Percentiles rank a stretch among this genome's conserved stretches.
These are phyloP conservation scores for Xenosphaeropsis pyriputrescens DNA, from an alignment of 2,329 filamentous ascomycete species.

Conservation along the genomic window DNA sequence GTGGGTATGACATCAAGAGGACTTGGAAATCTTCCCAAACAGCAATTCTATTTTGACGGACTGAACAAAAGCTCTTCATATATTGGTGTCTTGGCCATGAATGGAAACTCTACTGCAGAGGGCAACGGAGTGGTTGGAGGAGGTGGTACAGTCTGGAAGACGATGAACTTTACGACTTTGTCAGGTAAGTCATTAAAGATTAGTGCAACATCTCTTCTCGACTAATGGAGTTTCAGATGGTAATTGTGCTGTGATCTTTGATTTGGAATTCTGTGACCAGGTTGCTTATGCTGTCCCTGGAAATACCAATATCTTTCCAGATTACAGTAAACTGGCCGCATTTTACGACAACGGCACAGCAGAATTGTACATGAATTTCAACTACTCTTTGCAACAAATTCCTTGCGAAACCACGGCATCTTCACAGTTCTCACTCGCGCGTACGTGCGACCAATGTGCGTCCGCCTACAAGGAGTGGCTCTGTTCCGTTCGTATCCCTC, in stretches of 20 bases:
- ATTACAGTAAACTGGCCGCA: conserved; percentile 42
- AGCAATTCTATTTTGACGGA: conserved; percentile 74
- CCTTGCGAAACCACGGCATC: conserved; percentile 65
- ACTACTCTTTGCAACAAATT: conserved; percentile 68
- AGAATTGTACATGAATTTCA: conserved; percentile 61
- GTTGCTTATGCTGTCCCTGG: conserved; percentile 85
- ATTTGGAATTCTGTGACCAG: conserved; percentile 78
- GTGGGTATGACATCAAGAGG: conserved; percentile 58
- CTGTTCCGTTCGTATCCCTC: conserved; percentile 82
- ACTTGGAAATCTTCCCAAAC: conserved; percentile 53
- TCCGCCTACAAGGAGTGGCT: conserved; percentile 86
- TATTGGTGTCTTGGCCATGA: conserved; percentile 55
- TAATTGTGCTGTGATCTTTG: conserved; percentile 75
- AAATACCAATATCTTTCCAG: conserved; percentile 49
- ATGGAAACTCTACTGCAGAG: conserved; percentile 34
- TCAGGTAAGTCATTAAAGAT: conserved; percentile 36
- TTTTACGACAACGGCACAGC: conserved; percentile 69
- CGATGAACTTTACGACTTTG: conserved; percentile 66
- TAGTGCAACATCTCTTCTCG: background rate
- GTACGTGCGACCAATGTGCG: conserved; percentile 62
- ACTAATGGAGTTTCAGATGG: conserved; percentile 32
- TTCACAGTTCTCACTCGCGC: conserved; percentile 68
- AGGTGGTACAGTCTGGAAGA: conserved; percentile 62
- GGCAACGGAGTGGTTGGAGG: conserved; percentile 43
- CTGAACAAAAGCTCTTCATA: conserved; percentile 63